phyloP scores from a whole-genome alignment of 371 early-diverging fungal species.

The Smittium mucronatum region DNA sequence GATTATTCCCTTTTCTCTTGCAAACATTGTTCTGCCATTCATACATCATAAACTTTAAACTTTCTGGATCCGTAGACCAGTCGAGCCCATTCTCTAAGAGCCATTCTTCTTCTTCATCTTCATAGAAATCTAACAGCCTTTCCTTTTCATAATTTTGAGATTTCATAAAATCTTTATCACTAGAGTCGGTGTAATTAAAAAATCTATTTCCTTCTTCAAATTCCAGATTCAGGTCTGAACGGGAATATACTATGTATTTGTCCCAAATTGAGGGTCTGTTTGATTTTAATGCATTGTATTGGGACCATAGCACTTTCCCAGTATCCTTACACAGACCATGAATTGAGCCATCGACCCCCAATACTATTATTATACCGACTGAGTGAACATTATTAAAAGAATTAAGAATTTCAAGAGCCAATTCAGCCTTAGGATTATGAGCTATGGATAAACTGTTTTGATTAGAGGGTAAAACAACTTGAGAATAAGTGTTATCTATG shows the following conservation, averaged over 20 bases:
- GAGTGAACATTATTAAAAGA: conserved; percentile 1
- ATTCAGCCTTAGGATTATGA: not conserved
- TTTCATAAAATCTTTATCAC: not conserved
- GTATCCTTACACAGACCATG: not conserved
- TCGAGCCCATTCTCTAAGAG: conserved; percentile 30
- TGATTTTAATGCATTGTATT: not conserved
- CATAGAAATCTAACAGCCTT: not conserved
- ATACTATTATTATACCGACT: not conserved
- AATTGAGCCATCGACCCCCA: conserved; percentile 2
- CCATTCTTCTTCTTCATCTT: conserved; percentile 29
- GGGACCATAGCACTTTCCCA: conserved; percentile 6
- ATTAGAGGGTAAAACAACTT: too few relatives aligned
- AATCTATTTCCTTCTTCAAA: not conserved
- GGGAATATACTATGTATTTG: not conserved
- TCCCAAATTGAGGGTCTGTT: not conserved
- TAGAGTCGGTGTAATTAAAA: not conserved
- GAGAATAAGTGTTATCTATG: too few relatives aligned
- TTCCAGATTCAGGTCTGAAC: too few relatives aligned
- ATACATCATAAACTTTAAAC: conserved; percentile 22
- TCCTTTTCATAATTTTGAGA: not conserved
- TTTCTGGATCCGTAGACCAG: conserved; percentile 27
- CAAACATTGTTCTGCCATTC: conserved; percentile 20
- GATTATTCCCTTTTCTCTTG: conserved; percentile 16
- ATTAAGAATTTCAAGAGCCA: not conserved
- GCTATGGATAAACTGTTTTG: not conserved